Base-by-base conservation (phyloP, 768 basidiomycete genomes). In the Pulveroboletus ravenelii region DNA sequence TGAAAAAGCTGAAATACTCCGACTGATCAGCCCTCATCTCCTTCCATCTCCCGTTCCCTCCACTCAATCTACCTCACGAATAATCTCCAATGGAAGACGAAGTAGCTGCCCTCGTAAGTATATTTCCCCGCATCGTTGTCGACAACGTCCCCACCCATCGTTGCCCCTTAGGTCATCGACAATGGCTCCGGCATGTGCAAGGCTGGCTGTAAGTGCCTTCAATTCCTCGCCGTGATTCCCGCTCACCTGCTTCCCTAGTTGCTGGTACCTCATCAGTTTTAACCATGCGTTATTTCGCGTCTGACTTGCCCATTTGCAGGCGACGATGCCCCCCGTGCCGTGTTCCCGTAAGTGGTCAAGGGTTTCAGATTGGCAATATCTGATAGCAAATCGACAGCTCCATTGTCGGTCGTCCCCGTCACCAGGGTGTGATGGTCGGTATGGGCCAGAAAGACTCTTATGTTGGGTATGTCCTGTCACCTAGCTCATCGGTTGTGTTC, bases 131-230 rank as follows among this genome's bases (percentile, higher is more conserved):
- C 25, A 35, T 40, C 54, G 17, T 40, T 52, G 39, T 27, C 7
- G n/a, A 41, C 40, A 14, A 17, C 38, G 9, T 18, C 20, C 41
- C 53, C 36, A 58, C 36, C 17, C 14, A 45, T 36, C 27, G 27
- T 20, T 42, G 29, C 15, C 57, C 13, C 2, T n/a, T 44, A 88
- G 87, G 88, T 90, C 72, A 87, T 89, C 69, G 87, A 92, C 73
- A 90, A 90, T 72, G 92, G 91, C 67, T 97, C 94, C 67, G 95
- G 94, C 74, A 98, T 97, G 94, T 97, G 94, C 87, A 98, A 98
- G 78, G 95, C 95, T 82, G 95, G 96, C 75, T 93, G 89, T 91
- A 70, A 63, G 87, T 85, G 35, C 57, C 59, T 61, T 49, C 50
- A 25, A 30, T 43, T 54, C 44, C 35, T 31, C 14, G 35, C 18